A percentile compares a stretch with the other conserved stretches of the same genome.
Conservation (phyloP, 2,329 filamentous ascomycete species). For the Verticillium klebahnii region DNA sequence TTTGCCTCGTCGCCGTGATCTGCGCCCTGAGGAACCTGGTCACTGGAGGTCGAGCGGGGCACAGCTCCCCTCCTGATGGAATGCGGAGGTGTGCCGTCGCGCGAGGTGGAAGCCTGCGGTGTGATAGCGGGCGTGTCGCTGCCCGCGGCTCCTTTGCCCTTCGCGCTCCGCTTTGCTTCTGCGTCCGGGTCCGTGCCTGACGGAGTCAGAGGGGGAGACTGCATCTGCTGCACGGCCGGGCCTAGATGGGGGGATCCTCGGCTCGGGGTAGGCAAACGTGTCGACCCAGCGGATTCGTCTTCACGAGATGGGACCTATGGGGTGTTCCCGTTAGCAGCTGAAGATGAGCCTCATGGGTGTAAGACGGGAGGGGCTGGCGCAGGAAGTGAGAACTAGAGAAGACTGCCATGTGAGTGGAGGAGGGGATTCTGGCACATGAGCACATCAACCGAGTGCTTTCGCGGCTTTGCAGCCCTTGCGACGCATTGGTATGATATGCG, state of each 20-base stretch:
- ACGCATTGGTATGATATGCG: background rate
- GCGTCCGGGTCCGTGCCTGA: constrained; percentile 58
- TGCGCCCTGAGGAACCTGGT: constrained; percentile 34
- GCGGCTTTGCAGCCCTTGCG: no score
- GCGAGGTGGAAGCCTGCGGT: constrained; percentile 59
- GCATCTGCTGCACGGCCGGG: constrained; percentile 64
- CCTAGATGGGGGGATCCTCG: constrained; percentile 64
- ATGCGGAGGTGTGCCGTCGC: constrained; percentile 42
- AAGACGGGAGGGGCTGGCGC: background rate
- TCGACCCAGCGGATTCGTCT: constrained; percentile 55
- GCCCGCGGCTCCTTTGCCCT: constrained; percentile 19
- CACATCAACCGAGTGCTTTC: no score
- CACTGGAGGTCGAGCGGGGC: constrained; percentile 38
- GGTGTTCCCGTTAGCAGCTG: constrained; percentile 16
- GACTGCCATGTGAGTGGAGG: background rate
- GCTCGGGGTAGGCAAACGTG: constrained; percentile 59
- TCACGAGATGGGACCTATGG: constrained; percentile 42
- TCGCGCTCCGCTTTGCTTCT: constrained; percentile 23
- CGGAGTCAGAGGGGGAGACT: constrained; percentile 86
- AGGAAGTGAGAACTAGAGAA: background rate
- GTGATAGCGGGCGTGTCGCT: constrained; percentile 40
- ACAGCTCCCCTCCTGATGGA: constrained; percentile 33
- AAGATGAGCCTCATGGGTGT: background rate
- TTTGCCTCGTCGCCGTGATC: constrained; percentile 31
- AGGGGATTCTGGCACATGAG: no score